phyloP scores from a whole-genome alignment of 306 rosid genomes.

The Astragalus glycyphyllos region DNA sequence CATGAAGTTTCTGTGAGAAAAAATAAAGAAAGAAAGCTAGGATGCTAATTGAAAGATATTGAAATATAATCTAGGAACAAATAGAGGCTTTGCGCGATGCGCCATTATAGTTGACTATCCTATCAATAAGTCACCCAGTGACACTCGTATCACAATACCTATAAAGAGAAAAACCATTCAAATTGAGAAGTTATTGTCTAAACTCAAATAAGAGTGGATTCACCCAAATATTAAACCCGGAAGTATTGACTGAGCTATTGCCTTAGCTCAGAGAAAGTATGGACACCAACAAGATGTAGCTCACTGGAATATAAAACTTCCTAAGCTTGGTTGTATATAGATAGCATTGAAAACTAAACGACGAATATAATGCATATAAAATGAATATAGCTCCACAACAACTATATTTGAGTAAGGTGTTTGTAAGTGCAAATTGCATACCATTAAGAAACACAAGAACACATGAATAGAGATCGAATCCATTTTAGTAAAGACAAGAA shows the following conservation, averaged over 20 bases:
- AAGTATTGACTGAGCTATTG: constrained; percentile 12
- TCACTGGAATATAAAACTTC: constrained; percentile 25
- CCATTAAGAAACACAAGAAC: constrained; percentile 18
- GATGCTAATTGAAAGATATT: constrained; percentile 11
- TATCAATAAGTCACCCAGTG: background rate
- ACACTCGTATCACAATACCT: background rate
- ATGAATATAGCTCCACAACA: background rate
- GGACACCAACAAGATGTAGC: constrained; percentile 19
- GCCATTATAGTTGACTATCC: constrained; percentile 1
- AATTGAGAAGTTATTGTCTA: constrained; percentile 16
- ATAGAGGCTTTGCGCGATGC: background rate
- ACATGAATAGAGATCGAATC: constrained; percentile 24
- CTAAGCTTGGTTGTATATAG: constrained; percentile 23
- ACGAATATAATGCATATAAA: constrained; percentile 1
- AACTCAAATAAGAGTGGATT: constrained; percentile 29
- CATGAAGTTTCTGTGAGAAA: constrained; percentile 22
- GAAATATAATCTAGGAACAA: constrained; percentile 13
- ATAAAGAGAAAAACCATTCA: constrained; percentile 34
- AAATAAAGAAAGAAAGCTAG: constrained; percentile 18
- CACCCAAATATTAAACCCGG: constrained; percentile 2
- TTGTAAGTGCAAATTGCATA: constrained; percentile 22
- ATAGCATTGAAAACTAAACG: constrained; percentile 10
- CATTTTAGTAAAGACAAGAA: constrained; percentile 8
- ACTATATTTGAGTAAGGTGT: background rate
- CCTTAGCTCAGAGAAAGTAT: background rate